A percentile compares a stretch with the other conserved stretches of the same genome.
phyloP scores from a whole-genome alignment of 2,329 filamentous ascomycete genomes.

The Nakataea oryzae region DNA sequence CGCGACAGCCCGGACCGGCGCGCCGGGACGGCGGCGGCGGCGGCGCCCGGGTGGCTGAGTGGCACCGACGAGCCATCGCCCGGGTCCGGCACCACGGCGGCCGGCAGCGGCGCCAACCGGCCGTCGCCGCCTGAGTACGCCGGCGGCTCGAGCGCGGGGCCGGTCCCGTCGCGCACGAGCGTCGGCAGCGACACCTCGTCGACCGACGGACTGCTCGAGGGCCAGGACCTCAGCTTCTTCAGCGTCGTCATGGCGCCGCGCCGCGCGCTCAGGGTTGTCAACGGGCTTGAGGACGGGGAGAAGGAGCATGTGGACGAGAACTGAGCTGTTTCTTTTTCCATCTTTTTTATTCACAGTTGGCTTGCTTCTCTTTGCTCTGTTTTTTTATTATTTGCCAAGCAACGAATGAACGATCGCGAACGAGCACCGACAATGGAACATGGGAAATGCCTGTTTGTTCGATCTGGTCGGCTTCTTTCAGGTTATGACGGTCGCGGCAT shows the following conservation, averaged over 20 bases:
- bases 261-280: conserved; percentile 54
- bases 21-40: background rate
- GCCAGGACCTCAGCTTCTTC: conserved; percentile 51
- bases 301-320: conserved; percentile 1
- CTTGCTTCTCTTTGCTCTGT: background rate
- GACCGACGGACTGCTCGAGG: conserved; percentile 25
- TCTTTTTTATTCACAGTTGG: too few relatives aligned
- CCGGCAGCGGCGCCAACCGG: background rate
- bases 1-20: conserved; percentile 10
- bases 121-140: background rate
- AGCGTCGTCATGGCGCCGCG: conserved; percentile 53
- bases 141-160: conserved; percentile 5
- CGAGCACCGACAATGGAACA: too few relatives aligned
- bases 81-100: conserved; percentile 6
- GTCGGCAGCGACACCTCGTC: conserved; percentile 24
- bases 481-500: background rate
- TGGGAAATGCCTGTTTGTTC: too few relatives aligned
- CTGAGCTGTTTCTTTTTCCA: background rate
- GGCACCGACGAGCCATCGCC: conserved; percentile 11
- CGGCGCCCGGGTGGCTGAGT: conserved; percentile 5
- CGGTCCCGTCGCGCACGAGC: conserved; percentile 17
- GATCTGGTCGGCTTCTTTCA: too few relatives aligned
- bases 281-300: conserved; percentile 23
- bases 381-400: background rate
- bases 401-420: background rate